Base-by-base conservation (phyloP, 2,329 filamentous ascomycete species). In the Fusarium udum region DNA sequence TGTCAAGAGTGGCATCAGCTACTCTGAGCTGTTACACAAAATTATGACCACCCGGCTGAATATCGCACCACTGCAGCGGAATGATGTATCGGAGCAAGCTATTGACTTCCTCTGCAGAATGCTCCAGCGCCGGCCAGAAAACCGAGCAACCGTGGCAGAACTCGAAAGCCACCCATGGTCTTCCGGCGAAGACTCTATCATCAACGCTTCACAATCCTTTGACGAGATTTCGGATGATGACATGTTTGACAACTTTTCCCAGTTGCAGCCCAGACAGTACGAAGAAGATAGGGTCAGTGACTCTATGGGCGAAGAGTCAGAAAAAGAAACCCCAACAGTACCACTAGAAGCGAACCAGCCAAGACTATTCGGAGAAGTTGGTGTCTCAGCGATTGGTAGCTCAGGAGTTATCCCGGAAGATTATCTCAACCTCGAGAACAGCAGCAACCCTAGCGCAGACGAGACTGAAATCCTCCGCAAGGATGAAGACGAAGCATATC, bases 31-130 rank as follows among this genome's bases (percentile, higher is more conserved):
- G 82, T 88, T 97, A 66, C 87, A 94, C 70, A 93, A 91, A 72
- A 96, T 98, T 79, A 97, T 98, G 93, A 93, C 91, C 10, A 91
- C 87, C 7, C 85, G 89, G 1, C 84, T 96, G 11, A 90, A 97
- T 76, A 87, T 89, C 18, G 81, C 83, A 20, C 90, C 93, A 2
- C 85, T 98, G 31, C 82, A 88, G 15, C 79, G 83, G 11, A 83
- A 82, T 15, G 84, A 85, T 0, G 85, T 96, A 13, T 94, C 94
- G 0, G 83, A 88, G 4, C 80, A 85, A 5, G 93, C 92, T 16
- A 89, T 97, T 53, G 88, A 95, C 73, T 93, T 97, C 75, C 84
- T 98, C 37, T 84, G 85, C 22, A 85, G 86, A n/a, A 96, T 98
- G 89, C 89, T 98, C 9, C 91, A 94, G 73, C 90, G 90, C n/a